phyloP scores from a whole-genome alignment of 1,139 yeast genomes.

The Saccharomyces hybrid region DNA sequence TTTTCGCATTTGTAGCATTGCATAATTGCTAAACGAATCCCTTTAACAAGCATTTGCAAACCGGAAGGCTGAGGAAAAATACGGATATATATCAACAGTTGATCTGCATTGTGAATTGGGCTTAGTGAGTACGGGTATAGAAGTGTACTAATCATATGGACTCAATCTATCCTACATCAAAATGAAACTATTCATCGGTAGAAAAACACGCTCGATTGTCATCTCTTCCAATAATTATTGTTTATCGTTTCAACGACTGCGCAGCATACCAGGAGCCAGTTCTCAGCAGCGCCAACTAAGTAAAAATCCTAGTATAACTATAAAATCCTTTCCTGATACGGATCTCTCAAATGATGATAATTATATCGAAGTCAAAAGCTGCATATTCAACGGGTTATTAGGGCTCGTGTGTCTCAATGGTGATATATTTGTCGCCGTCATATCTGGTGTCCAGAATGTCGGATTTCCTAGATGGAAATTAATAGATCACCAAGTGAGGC shows the following conservation, averaged over 20 bases:
- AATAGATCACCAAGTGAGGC: slow-evolving; percentile 15
- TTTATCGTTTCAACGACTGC: slow-evolving; percentile 17
- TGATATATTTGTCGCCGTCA: slow-evolving; percentile 49
- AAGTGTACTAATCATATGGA: not conserved
- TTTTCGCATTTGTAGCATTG: not conserved
- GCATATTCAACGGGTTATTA: slow-evolving; percentile 46
- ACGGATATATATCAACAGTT: not conserved
- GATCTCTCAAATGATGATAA: slow-evolving; percentile 14
- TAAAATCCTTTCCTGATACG: slow-evolving; percentile 14
- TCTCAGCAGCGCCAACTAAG: slow-evolving; percentile 8
- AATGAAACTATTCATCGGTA: slow-evolving; percentile 22
- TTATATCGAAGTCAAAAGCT: slow-evolving; percentile 16
- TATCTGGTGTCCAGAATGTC: slow-evolving; percentile 47
- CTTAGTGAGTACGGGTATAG: not conserved
- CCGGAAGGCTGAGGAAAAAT: not conserved
- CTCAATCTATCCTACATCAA: not conserved
- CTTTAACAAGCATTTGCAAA: not conserved
- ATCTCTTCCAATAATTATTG: slow-evolving; percentile 19
- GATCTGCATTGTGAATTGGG: not conserved
- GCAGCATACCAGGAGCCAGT: slow-evolving; percentile 2
- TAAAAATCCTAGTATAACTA: slow-evolving; percentile 18
- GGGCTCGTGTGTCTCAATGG: slow-evolving; percentile 54
- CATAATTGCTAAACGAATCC: not conserved
- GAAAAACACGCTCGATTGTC: slow-evolving; percentile 22
- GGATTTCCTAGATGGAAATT: slow-evolving; percentile 46